These are phyloP conservation scores for Metschnikowia continentalis DNA, from an alignment of 805 yeast genomes.

Conservation along the genomic window DNA sequence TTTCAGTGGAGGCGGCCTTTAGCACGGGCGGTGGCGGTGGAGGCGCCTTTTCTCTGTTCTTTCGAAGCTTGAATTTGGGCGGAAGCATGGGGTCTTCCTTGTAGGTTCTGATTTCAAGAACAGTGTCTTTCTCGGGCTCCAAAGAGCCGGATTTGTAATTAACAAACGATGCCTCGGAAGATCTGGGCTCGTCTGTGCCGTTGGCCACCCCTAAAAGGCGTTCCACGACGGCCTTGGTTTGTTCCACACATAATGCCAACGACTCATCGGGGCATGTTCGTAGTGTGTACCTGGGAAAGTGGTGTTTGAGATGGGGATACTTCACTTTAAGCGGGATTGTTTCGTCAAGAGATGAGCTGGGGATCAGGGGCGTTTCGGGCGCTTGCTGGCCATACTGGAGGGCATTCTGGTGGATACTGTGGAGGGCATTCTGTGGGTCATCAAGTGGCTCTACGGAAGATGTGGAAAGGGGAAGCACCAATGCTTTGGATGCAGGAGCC, in stretches of 20 bases:
- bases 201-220: slow-evolving; percentile 44
- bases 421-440: slow-evolving; percentile 14
- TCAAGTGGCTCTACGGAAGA: slow-evolving; percentile 43
- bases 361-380: slow-evolving; percentile 9
- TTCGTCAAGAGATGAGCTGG: slow-evolving; percentile 30
- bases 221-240: slow-evolving; percentile 56
- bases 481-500: slow-evolving; percentile 3
- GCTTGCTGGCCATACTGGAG: slow-evolving; percentile 39
- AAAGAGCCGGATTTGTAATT: slow-evolving; percentile 19
- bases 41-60: slow-evolving; percentile 61
- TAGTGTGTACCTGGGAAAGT: slow-evolving; percentile 37
- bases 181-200: slow-evolving; percentile 12
- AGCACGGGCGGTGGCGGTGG: slow-evolving; percentile 66
- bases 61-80: slow-evolving; percentile 66
- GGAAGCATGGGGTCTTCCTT: slow-evolving; percentile 86
- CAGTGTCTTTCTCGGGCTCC: slow-evolving; percentile 12
- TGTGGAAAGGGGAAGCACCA: slow-evolving; percentile 16
- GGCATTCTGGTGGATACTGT: slow-evolving; percentile 38
- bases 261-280: slow-evolving; percentile 41
- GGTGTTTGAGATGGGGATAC: slow-evolving; percentile 36
- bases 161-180: slow-evolving; percentile 14
- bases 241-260: slow-evolving; percentile 43
- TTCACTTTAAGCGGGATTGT: slow-evolving; percentile 54
- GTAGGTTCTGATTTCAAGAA: slow-evolving; percentile 62
- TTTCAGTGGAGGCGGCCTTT: slow-evolving; percentile 46